These are phyloP conservation scores for Botrytis byssoidea DNA, from an alignment of 2,329 filamentous ascomycete species.

Conservation along the genomic window DNA sequence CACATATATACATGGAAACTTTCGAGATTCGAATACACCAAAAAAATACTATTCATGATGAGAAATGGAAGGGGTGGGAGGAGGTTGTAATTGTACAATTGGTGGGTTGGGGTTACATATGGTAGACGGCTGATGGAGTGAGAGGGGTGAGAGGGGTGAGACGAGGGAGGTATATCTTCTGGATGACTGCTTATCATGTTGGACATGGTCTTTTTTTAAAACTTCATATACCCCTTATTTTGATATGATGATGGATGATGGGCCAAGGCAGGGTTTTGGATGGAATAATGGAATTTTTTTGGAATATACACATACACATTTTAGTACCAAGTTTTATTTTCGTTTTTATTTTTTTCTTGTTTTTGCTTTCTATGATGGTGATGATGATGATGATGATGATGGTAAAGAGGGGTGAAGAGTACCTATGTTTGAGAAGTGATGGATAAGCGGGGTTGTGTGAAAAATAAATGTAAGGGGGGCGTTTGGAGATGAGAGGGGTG, in stretches of 20 bases:
- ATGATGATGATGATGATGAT: too few relatives aligned
- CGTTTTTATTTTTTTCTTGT: neutral
- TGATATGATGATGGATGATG: slow-evolving; percentile 10
- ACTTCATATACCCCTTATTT: slow-evolving; percentile 8
- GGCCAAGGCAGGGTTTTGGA: neutral
- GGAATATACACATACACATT: neutral
- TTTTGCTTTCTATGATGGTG: neutral
- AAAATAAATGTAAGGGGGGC: neutral
- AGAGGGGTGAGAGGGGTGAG: neutral
- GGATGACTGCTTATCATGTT: neutral
- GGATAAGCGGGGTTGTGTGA: neutral
- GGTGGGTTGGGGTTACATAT: neutral
- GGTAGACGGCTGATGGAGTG: neutral
- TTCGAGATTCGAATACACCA: neutral
- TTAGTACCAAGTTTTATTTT: neutral
- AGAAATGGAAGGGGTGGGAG: neutral
- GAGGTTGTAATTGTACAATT: neutral
- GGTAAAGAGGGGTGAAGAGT: neutral
- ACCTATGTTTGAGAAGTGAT: neutral
- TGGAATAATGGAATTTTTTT: neutral
- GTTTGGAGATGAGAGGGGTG: neutral
- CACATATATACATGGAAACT: neutral
- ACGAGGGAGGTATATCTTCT: neutral
- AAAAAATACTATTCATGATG: slow-evolving; percentile 2
- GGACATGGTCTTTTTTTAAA: neutral